Conservation (phyloP, 495 filamentous ascomycete species). For the Aspergillus funiculosus region DNA sequence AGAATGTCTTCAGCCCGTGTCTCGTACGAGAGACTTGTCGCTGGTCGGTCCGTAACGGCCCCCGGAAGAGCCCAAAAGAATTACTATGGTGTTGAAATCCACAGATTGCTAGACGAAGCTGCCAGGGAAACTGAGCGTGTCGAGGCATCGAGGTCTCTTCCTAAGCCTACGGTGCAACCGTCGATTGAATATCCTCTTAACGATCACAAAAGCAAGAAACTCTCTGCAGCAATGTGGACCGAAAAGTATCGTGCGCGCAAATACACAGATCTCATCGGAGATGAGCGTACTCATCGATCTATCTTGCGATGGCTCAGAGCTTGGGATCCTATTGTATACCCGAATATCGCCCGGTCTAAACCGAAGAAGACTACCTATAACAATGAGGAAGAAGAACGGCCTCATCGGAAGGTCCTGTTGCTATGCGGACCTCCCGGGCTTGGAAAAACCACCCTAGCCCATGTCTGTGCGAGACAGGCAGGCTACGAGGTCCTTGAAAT, state of each 20-base stretch:
- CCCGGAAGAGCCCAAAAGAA: slow-evolving; percentile 69
- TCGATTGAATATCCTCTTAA: slow-evolving; percentile 39
- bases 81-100: slow-evolving; percentile 90
- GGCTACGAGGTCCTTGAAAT: slow-evolving; percentile 94
- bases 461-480: slow-evolving; percentile 91
- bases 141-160: slow-evolving; percentile 22
- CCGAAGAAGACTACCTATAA: slow-evolving; percentile 31
- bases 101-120: slow-evolving; percentile 65
- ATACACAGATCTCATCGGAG: slow-evolving; percentile 89
- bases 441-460: slow-evolving; percentile 92
- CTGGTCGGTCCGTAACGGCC: slow-evolving; percentile 59
- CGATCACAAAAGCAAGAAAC: slow-evolving; percentile 26
- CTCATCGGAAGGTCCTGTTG: slow-evolving; percentile 80
- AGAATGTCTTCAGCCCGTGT: slow-evolving; percentile 43
- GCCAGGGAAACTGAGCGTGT: slow-evolving; percentile 43
- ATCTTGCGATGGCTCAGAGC: slow-evolving; percentile 90
- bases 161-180: slow-evolving; percentile 21
- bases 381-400: slow-evolving; percentile 54
- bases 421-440: slow-evolving; percentile 87
- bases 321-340: slow-evolving; percentile 92
- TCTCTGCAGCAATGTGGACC: slow-evolving; percentile 63
- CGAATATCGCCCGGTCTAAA: slow-evolving; percentile 56
- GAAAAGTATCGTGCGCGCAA: slow-evolving; percentile 88
- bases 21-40: slow-evolving; percentile 64
- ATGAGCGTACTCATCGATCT: slow-evolving; percentile 87